These are phyloP conservation scores for Lactifluus echinatus DNA, from an alignment of 768 basidiomycete genomes.

Conservation along the genomic window DNA sequence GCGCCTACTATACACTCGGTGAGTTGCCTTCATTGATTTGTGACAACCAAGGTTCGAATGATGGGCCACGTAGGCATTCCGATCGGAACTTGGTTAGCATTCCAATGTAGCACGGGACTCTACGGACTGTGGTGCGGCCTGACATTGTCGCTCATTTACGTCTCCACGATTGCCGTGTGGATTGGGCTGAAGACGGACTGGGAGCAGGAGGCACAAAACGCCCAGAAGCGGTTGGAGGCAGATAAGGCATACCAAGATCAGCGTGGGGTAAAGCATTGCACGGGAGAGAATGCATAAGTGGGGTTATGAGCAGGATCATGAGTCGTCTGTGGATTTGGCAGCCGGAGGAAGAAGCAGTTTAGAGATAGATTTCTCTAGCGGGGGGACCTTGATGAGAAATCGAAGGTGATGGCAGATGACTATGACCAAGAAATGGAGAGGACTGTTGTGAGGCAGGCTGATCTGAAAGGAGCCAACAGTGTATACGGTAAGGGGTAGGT, in stretches of 20 bases:
- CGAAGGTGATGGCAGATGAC: not conserved
- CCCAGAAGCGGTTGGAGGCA: constrained; percentile 38
- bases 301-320: not conserved
- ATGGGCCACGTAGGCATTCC: constrained; percentile 49
- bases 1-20: constrained; percentile 75
- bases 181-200: constrained; percentile 56
- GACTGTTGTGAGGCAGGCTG: too few species aligned
- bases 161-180: constrained; percentile 43
- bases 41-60: not conserved
- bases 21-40: constrained; percentile 3
- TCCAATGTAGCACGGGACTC: constrained; percentile 47
- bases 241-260: constrained; percentile 3
- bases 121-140: constrained; percentile 82
- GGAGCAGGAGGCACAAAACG: constrained; percentile 58
- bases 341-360: too few species aligned
- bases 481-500: too few species aligned
- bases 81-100: constrained; percentile 70
- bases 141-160: constrained; percentile 55
- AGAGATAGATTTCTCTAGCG: too few species aligned
- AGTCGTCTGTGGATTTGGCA: not conserved
- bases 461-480: too few species aligned
- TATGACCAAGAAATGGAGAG: not conserved
- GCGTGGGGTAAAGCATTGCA: not conserved
- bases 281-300: not conserved
- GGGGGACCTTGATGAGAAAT: not conserved